Evolutionary conservation across 148 eudicot genomes (phyloP), one percentile per base, ranked within the genome.

Genomic region (Drosera capensis): DNA sequence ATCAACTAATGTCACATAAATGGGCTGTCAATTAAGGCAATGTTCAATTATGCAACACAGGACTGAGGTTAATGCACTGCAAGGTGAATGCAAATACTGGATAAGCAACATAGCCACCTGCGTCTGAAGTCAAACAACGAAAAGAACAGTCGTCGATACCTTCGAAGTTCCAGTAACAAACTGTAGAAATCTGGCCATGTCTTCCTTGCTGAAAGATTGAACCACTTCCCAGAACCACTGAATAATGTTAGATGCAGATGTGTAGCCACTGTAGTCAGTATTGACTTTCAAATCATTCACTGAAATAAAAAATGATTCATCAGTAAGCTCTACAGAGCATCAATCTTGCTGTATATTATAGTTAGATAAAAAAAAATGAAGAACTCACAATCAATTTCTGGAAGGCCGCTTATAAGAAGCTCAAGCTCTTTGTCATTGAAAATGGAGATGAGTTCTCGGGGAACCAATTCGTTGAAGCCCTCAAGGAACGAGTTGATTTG

Each of bases 161-260:
- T 90, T 90, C 31, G 99, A 90, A 43, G 99, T 90, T 23, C 99
- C 99, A 25, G 99, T 90, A 22, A 90, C 99, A 66, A 90, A 90
- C 38, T 90, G 99, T 35, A 90, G 68, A 16, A 90, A 65, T 47
- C 95, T 70, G 28, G 99, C 99, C 79, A 70, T 85, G 59, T 90
- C 99, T 70, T 90, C 99, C 65, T 90, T 85, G 63, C 64, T 85
- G 58, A 90, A 90, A 58, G 71, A 72, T 63, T 59, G 63, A 44
- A 70, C 88, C 61, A 85, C 95, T 55, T 90, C 99, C 99, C 99
- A 90, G 67, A 90, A 90, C 99, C 99, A 90, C 58, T 75, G 85
- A 58, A 85, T 65, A 60, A 77, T 82, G 70, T 45, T 64, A 47
- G 94, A 90, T 25, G 77, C 86, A 36, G 72, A 60, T 1, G 85